These are phyloP conservation scores for Ziziphus jujuba DNA, from an alignment of 306 rosid genomes.

Conservation along the genomic window DNA sequence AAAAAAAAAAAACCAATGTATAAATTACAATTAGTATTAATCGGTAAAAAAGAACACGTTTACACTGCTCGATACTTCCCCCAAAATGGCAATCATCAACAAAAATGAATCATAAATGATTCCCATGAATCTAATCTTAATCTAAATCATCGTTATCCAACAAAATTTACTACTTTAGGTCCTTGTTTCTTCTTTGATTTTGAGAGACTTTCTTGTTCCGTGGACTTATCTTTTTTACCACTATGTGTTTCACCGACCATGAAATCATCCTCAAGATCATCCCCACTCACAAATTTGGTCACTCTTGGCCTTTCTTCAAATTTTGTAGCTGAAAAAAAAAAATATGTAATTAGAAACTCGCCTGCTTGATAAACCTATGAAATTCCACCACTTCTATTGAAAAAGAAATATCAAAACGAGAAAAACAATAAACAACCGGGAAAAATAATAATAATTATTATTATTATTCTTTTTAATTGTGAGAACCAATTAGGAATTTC, in stretches of 20 bases:
- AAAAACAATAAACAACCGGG: neutral
- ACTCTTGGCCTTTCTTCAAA: slow-evolving; percentile 42
- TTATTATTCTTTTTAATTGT: neutral
- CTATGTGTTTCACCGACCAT: slow-evolving; percentile 29
- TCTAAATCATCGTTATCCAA: slow-evolving; percentile 28
- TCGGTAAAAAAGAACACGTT: neutral
- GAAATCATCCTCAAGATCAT: slow-evolving; percentile 91
- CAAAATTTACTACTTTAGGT: slow-evolving; percentile 71
- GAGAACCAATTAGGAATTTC: slow-evolving; percentile 4
- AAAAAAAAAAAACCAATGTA: neutral
- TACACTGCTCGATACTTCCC: neutral
- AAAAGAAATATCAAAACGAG: neutral
- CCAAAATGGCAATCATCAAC: neutral
- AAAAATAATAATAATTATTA: neutral
- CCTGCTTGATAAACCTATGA: neutral
- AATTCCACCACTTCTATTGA: neutral
- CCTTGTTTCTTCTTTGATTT: slow-evolving; percentile 65
- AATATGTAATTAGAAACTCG: slow-evolving; percentile 5
- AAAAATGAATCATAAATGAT: slow-evolving; percentile 1
- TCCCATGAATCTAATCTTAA: slow-evolving; percentile 10
- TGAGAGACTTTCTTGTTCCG: slow-evolving; percentile 25
- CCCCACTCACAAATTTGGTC: slow-evolving; percentile 71
- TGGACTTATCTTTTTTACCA: slow-evolving; percentile 37
- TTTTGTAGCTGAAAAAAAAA: slow-evolving; percentile 41
- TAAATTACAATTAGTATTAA: slow-evolving; percentile 3